phyloP scores from a whole-genome alignment of 2,329 filamentous ascomycete species.

The Sporothrix sp. region DNA sequence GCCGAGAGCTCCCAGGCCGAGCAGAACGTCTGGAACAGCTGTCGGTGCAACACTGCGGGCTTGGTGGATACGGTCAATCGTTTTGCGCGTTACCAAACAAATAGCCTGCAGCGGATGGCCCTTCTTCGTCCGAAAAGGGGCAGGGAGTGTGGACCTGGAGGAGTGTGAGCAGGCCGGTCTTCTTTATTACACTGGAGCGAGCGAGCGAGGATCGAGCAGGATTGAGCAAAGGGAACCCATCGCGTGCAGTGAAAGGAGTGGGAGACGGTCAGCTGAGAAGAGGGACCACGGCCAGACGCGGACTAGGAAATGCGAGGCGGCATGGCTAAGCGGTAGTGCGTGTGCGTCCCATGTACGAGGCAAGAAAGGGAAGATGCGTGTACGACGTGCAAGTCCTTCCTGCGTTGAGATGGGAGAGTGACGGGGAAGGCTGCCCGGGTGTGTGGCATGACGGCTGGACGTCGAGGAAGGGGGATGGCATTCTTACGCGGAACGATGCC shows the following conservation, averaged over 20 bases:
- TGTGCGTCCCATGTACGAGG: not conserved
- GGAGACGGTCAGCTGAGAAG: not conserved
- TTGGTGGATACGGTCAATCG: slow-evolving; percentile 15
- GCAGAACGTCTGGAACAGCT: slow-evolving; percentile 26
- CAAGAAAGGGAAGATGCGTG: slow-evolving; percentile 2
- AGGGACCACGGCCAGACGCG: not conserved
- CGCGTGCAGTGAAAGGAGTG: not conserved
- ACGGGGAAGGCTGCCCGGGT: too few relatives aligned
- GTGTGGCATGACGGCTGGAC: too few relatives aligned
- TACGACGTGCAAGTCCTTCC: too few relatives aligned
- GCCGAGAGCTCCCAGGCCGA: slow-evolving; percentile 24
- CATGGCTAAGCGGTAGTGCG: slow-evolving; percentile 5
- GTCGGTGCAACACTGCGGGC: slow-evolving; percentile 24
- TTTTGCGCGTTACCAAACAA: too few relatives aligned
- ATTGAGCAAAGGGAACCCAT: too few relatives aligned
- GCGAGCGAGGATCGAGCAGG: slow-evolving; percentile 5
- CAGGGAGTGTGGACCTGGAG: slow-evolving; percentile 9
- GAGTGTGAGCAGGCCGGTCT: slow-evolving; percentile 6
- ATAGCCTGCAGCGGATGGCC: too few relatives aligned
- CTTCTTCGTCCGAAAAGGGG: slow-evolving; percentile 1
- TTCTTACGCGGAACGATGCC: too few relatives aligned
- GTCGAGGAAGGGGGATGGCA: too few relatives aligned
- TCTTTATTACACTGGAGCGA: not conserved
- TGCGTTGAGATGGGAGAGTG: too few relatives aligned
- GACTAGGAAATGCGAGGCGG: not conserved